phyloP scores from a whole-genome alignment of 2,329 filamentous ascomycete species.

The Sporothrix variecibatus region DNA sequence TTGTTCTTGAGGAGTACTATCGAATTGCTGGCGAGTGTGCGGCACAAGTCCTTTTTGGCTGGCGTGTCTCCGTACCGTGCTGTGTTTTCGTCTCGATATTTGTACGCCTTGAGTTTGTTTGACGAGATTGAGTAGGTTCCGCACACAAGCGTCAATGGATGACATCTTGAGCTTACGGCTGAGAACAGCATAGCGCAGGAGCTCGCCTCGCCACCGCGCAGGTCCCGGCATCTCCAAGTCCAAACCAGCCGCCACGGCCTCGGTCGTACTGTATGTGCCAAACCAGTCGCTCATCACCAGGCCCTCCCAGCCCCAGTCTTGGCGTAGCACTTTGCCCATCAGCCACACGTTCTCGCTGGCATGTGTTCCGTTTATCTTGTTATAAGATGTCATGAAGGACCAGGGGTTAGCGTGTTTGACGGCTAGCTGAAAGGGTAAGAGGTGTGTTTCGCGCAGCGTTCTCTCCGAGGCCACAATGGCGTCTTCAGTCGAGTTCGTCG shows the following conservation, averaged over 20 bases:
- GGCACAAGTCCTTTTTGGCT: background rate
- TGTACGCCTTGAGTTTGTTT: background rate
- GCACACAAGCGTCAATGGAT: background rate
- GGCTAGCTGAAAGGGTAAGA: background rate
- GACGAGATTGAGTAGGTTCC: background rate
- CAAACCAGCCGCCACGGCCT: background rate
- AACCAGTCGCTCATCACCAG: slow-evolving; percentile 60
- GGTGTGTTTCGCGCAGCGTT: background rate
- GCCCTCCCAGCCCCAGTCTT: slow-evolving; percentile 62
- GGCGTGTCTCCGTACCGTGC: background rate
- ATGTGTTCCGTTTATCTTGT: slow-evolving; percentile 64
- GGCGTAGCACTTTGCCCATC: slow-evolving; percentile 58
- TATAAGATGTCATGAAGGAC: slow-evolving; percentile 70
- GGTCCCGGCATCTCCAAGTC: slow-evolving; percentile 7
- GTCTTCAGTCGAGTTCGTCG: background rate
- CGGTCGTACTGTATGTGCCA: background rate
- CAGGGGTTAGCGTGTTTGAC: slow-evolving; percentile 60
- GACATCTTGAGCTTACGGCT: background rate
- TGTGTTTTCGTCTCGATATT: background rate
- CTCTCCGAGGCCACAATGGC: background rate
- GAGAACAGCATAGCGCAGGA: background rate
- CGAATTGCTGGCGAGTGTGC: background rate
- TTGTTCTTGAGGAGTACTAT: background rate
- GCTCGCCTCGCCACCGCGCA: background rate
- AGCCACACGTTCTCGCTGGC: slow-evolving; percentile 58